These are phyloP conservation scores for Didymella pomorum DNA, from an alignment of 2,329 filamentous ascomycete species.

Conservation along the genomic window DNA sequence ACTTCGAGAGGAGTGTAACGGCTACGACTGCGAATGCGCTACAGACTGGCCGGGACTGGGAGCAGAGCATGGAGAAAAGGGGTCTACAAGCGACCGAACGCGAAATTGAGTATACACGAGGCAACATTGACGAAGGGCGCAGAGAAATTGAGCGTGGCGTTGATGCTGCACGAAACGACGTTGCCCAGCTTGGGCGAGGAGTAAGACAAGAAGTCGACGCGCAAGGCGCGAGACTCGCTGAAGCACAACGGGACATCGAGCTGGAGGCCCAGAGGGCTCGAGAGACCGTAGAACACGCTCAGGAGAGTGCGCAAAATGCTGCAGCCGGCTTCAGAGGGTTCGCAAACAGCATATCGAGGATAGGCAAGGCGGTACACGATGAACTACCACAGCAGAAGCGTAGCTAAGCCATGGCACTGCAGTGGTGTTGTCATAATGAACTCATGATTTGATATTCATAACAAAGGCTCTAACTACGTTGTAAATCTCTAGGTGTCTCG, in stretches of 20 bases:
- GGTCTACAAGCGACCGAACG: conserved; percentile 13
- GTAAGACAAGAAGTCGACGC: conserved; percentile 15
- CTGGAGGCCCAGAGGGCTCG: conserved; percentile 13
- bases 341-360: conserved; percentile 22
- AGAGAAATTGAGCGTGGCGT: conserved; percentile 15
- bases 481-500: no score
- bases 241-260: conserved; percentile 20
- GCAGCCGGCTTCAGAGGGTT: conserved; percentile 19
- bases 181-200: conserved; percentile 14
- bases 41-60: conserved; percentile 12
- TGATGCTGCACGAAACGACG: conserved; percentile 9
- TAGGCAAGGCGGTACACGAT: conserved; percentile 23
- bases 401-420: no score
- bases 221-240: conserved; percentile 11
- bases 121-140: conserved; percentile 11
- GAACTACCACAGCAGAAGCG: conserved; percentile 19
- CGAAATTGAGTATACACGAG: conserved; percentile 20
- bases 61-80: conserved; percentile 20
- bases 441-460: no score
- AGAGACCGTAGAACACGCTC: conserved; percentile 14
- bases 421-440: no score
- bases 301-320: conserved; percentile 18
- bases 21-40: conserved; percentile 2
- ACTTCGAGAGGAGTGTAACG: conserved; percentile 6
- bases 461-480: no score